A percentile compares a stretch with the other conserved stretches of the same genome.
These are phyloP conservation scores for Penicillium desertorum DNA, from an alignment of 495 filamentous ascomycete species.

Conservation along the genomic window DNA sequence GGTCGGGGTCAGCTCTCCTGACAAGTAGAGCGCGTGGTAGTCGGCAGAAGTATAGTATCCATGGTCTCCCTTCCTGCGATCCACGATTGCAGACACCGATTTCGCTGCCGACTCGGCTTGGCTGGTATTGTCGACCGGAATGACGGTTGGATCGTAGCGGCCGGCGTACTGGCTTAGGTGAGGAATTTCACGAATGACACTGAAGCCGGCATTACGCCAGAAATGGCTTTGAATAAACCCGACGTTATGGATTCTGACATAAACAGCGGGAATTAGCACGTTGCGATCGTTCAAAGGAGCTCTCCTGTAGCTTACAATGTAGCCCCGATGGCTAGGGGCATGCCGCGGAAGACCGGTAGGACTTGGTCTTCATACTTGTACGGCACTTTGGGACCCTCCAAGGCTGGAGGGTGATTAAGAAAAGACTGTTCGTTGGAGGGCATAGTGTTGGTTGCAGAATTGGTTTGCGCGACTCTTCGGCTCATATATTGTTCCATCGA, in stretches of 20 bases:
- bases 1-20: conserved; percentile 66
- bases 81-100: conserved; percentile 14
- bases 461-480: not conserved
- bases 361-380: conserved; percentile 50
- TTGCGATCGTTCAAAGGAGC: not conserved
- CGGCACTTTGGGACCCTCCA: conserved; percentile 43
- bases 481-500: conserved; percentile 1
- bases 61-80: conserved; percentile 35
- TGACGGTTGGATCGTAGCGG: conserved; percentile 83
- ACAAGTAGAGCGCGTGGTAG: conserved; percentile 70
- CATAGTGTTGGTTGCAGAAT: conserved; percentile 22
- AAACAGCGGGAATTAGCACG: conserved; percentile 3
- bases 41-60: conserved; percentile 71
- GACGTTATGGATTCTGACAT: conserved; percentile 53
- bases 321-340: conserved; percentile 49
- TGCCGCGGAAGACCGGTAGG: conserved; percentile 56
- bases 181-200: conserved; percentile 53
- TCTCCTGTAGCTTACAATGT: conserved; percentile 41
- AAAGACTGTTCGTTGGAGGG: conserved; percentile 23
- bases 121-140: conserved; percentile 52
- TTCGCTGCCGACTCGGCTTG: conserved; percentile 34
- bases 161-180: conserved; percentile 60
- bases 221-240: conserved; percentile 57
- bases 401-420: conserved; percentile 47
- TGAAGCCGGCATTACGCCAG: conserved; percentile 78